A percentile compares a stretch with the other conserved stretches of the same genome.
These are phyloP conservation scores for Pterula multifida DNA, from an alignment of 1,284 basidiomycete genomes.

Conservation along the genomic window DNA sequence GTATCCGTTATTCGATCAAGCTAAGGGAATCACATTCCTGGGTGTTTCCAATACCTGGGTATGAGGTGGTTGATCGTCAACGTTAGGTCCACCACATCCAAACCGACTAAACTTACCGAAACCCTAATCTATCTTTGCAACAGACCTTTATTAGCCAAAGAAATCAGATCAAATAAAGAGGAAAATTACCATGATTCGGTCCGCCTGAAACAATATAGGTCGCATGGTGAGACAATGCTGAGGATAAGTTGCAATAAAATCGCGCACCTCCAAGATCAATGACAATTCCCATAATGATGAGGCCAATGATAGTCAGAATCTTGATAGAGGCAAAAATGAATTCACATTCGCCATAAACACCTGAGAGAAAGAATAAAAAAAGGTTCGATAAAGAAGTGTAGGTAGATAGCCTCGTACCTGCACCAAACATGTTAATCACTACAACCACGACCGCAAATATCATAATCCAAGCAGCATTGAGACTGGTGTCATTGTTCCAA, in stretches of 20 bases:
- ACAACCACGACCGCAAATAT: slow-evolving; percentile 64
- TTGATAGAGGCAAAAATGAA: slow-evolving; percentile 55
- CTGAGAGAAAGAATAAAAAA: slow-evolving; percentile 15
- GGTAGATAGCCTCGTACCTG: slow-evolving; percentile 26
- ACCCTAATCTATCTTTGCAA: neutral
- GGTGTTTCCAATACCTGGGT: neutral
- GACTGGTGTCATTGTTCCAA: slow-evolving; percentile 33
- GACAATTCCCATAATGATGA: slow-evolving; percentile 54
- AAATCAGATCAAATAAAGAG: neutral
- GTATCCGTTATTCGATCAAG: neutral
- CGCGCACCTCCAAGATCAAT: slow-evolving; percentile 56
- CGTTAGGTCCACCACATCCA: neutral
- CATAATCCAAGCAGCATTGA: slow-evolving; percentile 49
- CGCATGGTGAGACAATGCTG: too few species aligned
- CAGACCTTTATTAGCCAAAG: neutral
- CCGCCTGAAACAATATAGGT: neutral
- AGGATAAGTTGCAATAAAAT: too few species aligned
- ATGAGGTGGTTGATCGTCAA: neutral
- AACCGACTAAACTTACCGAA: neutral
- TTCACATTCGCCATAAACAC: slow-evolving; percentile 62
- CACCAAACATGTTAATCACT: slow-evolving; percentile 69
- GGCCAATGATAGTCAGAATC: slow-evolving; percentile 60
- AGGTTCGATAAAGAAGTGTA: neutral
- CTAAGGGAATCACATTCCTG: neutral
- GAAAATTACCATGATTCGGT: neutral